Conservation (phyloP, 2,329 filamentous ascomycete genomes). For the Arthrobotrys musiformis region DNA sequence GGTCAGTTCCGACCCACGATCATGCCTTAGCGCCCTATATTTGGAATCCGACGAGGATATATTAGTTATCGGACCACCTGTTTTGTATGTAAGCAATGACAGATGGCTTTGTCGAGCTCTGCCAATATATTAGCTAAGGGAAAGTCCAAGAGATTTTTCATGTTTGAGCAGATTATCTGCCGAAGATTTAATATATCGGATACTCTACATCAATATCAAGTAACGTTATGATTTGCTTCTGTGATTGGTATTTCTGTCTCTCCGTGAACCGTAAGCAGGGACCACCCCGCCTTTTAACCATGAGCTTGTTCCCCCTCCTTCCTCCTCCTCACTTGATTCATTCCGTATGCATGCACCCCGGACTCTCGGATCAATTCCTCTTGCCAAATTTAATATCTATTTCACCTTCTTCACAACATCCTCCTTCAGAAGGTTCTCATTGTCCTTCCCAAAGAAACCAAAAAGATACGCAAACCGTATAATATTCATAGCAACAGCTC, state of each 20-base stretch:
- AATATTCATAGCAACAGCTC: conserved; percentile 60
- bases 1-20: conserved; percentile 49
- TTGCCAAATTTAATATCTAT: neutral
- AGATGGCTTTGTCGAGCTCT: conserved; percentile 6
- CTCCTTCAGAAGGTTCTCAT: neutral
- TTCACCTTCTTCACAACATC: conserved; percentile 25
- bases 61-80: conserved; percentile 9
- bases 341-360: neutral
- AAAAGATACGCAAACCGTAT: conserved; percentile 39
- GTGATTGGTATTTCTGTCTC: neutral
- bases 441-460: conserved; percentile 33
- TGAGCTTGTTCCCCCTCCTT: neutral
- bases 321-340: neutral
- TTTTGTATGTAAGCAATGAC: neutral
- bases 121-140: conserved; percentile 19
- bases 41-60: conserved; percentile 36
- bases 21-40: conserved; percentile 36
- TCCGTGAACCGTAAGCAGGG: neutral
- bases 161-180: conserved; percentile 17
- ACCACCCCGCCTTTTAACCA: neutral
- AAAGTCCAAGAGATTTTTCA: neutral
- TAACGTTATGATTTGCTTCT: neutral
- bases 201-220: neutral
- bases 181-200: conserved; percentile 22
- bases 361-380: neutral